Evolutionary conservation across 345 rosid genomes (phyloP).

Genomic region (Atalantia buxifolia): DNA sequence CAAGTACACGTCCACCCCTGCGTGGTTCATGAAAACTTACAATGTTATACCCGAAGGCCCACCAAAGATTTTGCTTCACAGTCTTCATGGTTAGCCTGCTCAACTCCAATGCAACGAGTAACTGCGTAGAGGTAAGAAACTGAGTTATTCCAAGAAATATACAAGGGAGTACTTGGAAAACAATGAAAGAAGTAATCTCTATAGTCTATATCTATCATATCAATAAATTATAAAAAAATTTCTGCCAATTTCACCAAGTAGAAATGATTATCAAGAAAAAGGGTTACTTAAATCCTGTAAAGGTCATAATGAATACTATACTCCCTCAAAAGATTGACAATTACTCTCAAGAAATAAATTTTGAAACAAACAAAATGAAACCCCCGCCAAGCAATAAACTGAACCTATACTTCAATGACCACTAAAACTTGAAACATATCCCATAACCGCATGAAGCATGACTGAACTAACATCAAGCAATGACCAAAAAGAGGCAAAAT

Average conservation of each 20-base stretch:
- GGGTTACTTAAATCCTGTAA: neutral
- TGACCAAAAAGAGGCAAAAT: neutral
- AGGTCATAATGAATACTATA: neutral
- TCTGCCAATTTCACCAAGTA: neutral
- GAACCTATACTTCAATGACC: neutral
- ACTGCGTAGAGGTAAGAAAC: conserved; percentile 36
- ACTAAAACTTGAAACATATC: neutral
- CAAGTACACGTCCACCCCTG: neutral
- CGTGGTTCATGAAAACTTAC: conserved; percentile 45
- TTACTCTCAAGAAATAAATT: neutral
- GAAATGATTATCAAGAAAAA: neutral
- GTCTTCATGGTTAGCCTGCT: conserved; percentile 96
- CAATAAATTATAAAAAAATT: neutral
- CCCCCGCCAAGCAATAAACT: neutral
- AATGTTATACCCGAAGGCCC: conserved; percentile 98
- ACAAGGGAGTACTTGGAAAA: too few relatives aligned
- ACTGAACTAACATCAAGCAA: neutral
- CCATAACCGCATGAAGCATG: neutral
- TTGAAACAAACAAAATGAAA: neutral
- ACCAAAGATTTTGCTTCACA: conserved; percentile 95
- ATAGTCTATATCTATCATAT: too few relatives aligned
- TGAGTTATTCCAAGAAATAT: neutral
- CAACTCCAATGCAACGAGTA: conserved; percentile 91
- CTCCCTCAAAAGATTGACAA: neutral
- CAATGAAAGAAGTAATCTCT: neutral